Conservation (phyloP, 1,139 yeast species). For the Yarrowia galli region DNA sequence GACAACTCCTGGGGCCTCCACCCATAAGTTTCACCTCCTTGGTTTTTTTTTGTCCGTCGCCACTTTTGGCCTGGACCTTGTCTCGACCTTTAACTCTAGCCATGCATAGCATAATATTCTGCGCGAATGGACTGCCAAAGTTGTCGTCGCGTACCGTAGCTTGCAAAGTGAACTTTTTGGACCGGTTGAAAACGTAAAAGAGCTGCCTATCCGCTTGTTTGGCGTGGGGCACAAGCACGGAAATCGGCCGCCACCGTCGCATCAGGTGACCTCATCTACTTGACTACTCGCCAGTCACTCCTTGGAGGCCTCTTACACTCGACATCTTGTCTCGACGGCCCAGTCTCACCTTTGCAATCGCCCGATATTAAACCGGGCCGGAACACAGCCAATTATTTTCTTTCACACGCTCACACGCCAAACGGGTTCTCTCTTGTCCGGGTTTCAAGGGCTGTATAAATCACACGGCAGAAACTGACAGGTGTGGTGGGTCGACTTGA, state of each 20-base stretch:
- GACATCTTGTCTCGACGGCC: neutral
- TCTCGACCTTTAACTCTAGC: neutral
- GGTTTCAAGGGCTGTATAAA: neutral
- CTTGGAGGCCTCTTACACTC: neutral
- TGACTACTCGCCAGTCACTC: neutral
- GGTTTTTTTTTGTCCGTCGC: neutral
- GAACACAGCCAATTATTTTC: neutral
- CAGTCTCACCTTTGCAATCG: neutral
- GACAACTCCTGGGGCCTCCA: too few species aligned
- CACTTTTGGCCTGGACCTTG: too few species aligned
- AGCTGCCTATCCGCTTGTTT: neutral
- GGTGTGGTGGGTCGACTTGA: neutral
- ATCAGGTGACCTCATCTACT: neutral
- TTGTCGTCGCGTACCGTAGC: neutral
- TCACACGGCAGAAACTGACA: neutral
- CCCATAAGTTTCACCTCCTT: too few species aligned
- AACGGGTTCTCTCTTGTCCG: neutral
- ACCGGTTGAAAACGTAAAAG: neutral
- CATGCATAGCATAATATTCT: conserved; percentile 1
- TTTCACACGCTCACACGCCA: neutral
- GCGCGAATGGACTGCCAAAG: neutral
- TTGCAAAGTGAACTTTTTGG: neutral
- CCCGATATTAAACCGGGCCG: conserved; percentile 19
- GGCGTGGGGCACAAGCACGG: neutral
- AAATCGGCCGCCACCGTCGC: neutral